Base-by-base conservation (phyloP, 768 basidiomycete species). In the Leccinellum albellum region DNA sequence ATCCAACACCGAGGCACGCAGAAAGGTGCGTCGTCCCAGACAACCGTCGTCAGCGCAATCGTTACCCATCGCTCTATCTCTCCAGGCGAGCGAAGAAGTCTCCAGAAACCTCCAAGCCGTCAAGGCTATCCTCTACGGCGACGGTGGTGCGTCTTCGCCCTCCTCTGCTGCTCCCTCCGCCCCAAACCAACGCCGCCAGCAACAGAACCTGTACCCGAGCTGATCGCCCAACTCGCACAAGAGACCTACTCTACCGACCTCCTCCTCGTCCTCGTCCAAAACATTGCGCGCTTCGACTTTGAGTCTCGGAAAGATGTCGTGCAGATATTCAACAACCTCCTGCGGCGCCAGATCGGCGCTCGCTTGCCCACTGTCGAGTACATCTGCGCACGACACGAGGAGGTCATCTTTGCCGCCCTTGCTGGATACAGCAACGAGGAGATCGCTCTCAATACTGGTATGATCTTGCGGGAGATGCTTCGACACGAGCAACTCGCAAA, bases 311-410 rank as follows among this genome's bases (percentile, higher is more conserved):
- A 89, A 71, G 89, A 91, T 60, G 88, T 89, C 33, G 88, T 89
- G 0, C 87, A 90, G 73, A 88, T 89, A 64, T 90, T 90, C 79
- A 97, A 94, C 74, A 88, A 94, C 63, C 84, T 99, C 20, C 76
- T 90, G 26, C 81, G 88, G 48, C 82, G 97, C 48, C 94, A 98
- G 74, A 97, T 99, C 64, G 97, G 97, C 40, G 80, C 88, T 4
- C 85, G 96, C 45, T 89, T 85, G 76, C 97, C 97, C n/a, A 98
- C 97, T 0, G 94, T 98, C 49, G 97, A 99, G 63, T 94, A 97
- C 66, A 83, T 98, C 15, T 81, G 80, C 8, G 82, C 83, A 35
- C 89, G 90, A 65, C 86, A 82, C 9, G 88, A 86, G 54, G 81
- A 89, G 31, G 80, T 89, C 32, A 74, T 90, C 49, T 97, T 97